Percentiles rank a stretch among this genome's conserved stretches.
Conservation (phyloP, 164 flowering plant species). For the Akebia trifoliata region DNA sequence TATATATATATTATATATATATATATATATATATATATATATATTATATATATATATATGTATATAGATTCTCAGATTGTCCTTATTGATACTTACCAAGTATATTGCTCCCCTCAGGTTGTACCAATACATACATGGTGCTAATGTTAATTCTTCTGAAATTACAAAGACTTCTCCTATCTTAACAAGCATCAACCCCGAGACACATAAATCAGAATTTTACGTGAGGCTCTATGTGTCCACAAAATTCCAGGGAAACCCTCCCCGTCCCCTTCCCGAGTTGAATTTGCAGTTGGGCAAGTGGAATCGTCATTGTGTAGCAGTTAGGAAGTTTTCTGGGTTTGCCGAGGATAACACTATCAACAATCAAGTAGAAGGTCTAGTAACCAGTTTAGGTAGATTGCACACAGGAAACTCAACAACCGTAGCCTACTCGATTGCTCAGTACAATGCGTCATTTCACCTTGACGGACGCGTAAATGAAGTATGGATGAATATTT, state of each 20-base stretch:
- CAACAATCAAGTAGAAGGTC: constrained; percentile 22
- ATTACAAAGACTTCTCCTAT: constrained; percentile 33
- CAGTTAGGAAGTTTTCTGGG: constrained; percentile 36
- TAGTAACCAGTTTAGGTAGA: constrained; percentile 17
- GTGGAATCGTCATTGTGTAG: constrained; percentile 29
- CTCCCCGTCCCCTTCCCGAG: constrained; percentile 30
- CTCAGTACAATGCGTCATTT: constrained; percentile 34
- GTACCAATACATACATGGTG: constrained; percentile 45
- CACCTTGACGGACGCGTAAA: constrained; percentile 29
- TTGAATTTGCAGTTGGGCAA: constrained; percentile 28
- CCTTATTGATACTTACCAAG: constrained; percentile 4
- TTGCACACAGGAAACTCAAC: constrained; percentile 4
- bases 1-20: no score
- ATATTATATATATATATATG: no score
- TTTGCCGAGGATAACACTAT: constrained; percentile 31
- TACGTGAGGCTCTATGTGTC: constrained; percentile 23
- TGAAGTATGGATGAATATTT: constrained; percentile 37
- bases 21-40: no score
- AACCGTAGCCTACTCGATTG: constrained; percentile 19
- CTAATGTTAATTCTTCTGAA: constrained; percentile 23
- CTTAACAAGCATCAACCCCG: constrained; percentile 27
- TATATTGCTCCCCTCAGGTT: constrained; percentile 23
- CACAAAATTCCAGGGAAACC: constrained; percentile 10
- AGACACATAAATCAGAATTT: constrained; percentile 9
- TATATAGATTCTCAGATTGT: neutral